These are phyloP conservation scores for Myriosclerotinia scirpicola DNA, from an alignment of 2,329 filamentous ascomycete genomes.

Conservation along the genomic window DNA sequence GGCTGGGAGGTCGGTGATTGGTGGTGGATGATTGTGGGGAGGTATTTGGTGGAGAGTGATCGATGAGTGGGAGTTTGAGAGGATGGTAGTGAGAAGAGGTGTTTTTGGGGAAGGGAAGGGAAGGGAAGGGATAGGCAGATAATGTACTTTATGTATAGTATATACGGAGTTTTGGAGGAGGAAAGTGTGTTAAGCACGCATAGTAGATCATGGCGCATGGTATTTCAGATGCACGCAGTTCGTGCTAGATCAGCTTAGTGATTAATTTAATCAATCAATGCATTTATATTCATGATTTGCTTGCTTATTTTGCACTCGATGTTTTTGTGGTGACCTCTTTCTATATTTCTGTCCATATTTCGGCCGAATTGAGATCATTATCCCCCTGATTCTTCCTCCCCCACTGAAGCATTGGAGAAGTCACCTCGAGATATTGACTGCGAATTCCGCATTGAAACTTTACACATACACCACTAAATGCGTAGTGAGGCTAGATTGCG, in stretches of 20 bases:
- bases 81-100: not conserved
- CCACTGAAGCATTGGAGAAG: too few species aligned
- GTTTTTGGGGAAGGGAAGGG: not conserved
- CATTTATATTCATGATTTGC: not conserved
- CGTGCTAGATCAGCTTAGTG: not conserved
- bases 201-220: not conserved
- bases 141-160: not conserved
- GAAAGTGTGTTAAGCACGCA: not conserved
- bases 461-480: too few species aligned
- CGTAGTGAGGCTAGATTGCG: too few species aligned
- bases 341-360: too few species aligned
- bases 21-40: conserved; percentile 65
- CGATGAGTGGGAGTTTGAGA: not conserved
- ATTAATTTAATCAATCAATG: not conserved
- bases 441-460: not conserved
- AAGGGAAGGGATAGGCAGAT: not conserved
- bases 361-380: too few species aligned
- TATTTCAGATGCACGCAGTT: conserved; percentile 4
- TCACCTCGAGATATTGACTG: too few species aligned
- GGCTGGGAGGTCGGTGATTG: conserved; percentile 54
- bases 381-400: too few species aligned
- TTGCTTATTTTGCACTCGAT: not conserved
- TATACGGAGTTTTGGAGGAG: not conserved
- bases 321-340: too few species aligned
- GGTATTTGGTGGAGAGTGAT: conserved; percentile 22